These are phyloP conservation scores for Suillus paluster DNA, from an alignment of 768 basidiomycete species.

Conservation along the genomic window DNA sequence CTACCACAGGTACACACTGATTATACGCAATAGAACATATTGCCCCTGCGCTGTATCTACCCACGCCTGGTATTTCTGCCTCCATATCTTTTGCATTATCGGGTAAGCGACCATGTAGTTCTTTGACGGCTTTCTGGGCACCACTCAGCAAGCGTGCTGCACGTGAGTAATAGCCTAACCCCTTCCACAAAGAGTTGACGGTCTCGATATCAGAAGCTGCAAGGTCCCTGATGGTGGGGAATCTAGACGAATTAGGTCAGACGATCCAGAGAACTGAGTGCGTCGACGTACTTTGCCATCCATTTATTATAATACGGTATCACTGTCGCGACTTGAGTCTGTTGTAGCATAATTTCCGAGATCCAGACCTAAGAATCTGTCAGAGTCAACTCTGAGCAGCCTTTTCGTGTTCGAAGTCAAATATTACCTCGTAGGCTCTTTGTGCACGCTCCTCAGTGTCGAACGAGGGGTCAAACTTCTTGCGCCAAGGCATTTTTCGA, in stretches of 20 bases:
- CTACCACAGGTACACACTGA: conserved; percentile 79
- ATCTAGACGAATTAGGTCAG: conserved; percentile 46
- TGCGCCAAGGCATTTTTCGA: conserved; percentile 94
- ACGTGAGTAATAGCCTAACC: conserved; percentile 88
- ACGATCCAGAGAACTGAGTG: not conserved
- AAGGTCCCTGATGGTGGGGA: conserved; percentile 79
- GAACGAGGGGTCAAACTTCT: conserved; percentile 60
- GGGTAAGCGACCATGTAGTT: conserved; percentile 74
- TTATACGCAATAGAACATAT: conserved; percentile 90
- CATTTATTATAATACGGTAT: conserved; percentile 91
- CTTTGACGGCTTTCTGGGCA: conserved; percentile 76
- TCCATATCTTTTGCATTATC: conserved; percentile 82
- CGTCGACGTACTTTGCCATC: conserved; percentile 69
- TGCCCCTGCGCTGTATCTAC: conserved; percentile 85
- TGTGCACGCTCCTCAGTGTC: conserved; percentile 69
- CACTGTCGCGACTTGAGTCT: conserved; percentile 93
- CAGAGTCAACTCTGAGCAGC: not conserved
- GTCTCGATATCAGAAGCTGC: conserved; percentile 77
- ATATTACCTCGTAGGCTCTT: conserved; percentile 84
- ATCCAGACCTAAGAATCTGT: conserved; percentile 69
- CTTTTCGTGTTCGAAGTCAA: not conserved
- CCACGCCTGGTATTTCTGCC: conserved; percentile 83
- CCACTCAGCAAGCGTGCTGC: conserved; percentile 81
- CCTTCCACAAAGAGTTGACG: conserved; percentile 91
- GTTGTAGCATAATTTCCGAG: conserved; percentile 95